Base-by-base conservation (phyloP, 148 eudicot genomes). In the Vaccinium corymbosum region DNA sequence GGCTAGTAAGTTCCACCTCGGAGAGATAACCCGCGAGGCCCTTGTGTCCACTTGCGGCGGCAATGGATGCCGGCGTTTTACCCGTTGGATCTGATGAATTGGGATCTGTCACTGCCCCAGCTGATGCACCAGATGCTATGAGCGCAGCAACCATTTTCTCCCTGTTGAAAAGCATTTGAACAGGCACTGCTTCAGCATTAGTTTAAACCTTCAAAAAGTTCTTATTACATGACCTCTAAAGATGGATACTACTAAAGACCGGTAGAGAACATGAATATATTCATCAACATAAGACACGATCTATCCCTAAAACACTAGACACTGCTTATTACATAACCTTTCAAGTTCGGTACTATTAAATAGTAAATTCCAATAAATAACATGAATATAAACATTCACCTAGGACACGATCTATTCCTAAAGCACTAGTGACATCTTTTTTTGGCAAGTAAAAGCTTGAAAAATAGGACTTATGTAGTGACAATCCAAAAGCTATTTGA, bases 21-120 rank as follows among this genome's bases (percentile, higher is more conserved):
- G 99, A 97, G 55, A 97, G 94, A 88, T 94, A 97, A 52, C 95
- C 99, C 16, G 98, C 98, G 53, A 97, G 94, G 86, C 98, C 99
- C 84, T 85, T 89, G 92, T 97, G 93, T 71, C 95, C 98, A 80
- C 59, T 85, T 59, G 86, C 59, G 13, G 90, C 92, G 82, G 99
- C 98, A 86, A 97, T 92, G 80, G 92, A 90, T 80, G 98, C 99
- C 51, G 99, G 90, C 50, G 93, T 94, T 91, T 90, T 89, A 62
- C 99, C 98, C 16, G 84, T 85, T 48, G 95, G 99, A 82, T 93
- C 97, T 78, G 81, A 89, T 81, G 91, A 55, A 84, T 82, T 92
- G 71, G 98, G 99, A 91, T 97, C 98, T 66, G 99, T 93, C 83
- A 97, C 92, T 73, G 95, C 93, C 71, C 92, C 91, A 86, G 98